A percentile compares a stretch with the other conserved stretches of the same genome.
phyloP scores from a whole-genome alignment of 305 asterid species.

The Fraxinus paxiana region DNA sequence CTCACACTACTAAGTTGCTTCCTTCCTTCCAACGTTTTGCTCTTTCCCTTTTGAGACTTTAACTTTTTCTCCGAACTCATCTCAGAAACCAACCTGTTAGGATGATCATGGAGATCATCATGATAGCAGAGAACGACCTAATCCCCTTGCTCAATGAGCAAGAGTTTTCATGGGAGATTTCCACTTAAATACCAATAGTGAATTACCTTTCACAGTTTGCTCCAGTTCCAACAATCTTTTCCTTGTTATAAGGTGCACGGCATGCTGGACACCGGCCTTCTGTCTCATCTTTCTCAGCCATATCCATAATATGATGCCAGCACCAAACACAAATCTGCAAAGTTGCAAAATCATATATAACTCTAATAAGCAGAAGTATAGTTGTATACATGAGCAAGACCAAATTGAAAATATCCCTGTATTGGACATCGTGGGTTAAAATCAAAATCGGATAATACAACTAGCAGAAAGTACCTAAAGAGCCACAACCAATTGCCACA shows the following conservation, averaged over 20 bases:
- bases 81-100: slow-evolving; percentile 69
- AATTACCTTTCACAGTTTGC: slow-evolving; percentile 74
- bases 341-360: slow-evolving; percentile 14
- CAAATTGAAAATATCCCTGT: background rate
- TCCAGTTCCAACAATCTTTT: slow-evolving; percentile 85
- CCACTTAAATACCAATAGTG: slow-evolving; percentile 14
- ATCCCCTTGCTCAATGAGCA: slow-evolving; percentile 8
- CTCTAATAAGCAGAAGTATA: slow-evolving; percentile 3
- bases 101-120: slow-evolving; percentile 15
- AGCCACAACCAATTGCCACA: background rate
- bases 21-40: slow-evolving; percentile 77
- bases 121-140: slow-evolving; percentile 13
- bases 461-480: background rate
- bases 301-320: slow-evolving; percentile 96
- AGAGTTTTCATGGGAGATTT: background rate
- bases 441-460: background rate
- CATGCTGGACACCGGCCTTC: slow-evolving; percentile 99
- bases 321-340: slow-evolving; percentile 96
- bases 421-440: background rate
- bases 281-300: slow-evolving; percentile 96
- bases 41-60: slow-evolving; percentile 72
- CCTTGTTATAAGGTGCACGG: slow-evolving; percentile 94
- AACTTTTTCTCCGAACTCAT: slow-evolving; percentile 63
- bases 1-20: slow-evolving; percentile 85
- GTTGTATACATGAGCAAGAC: slow-evolving; percentile 10